Evolutionary conservation across 139 green algal species (phyloP).

Genomic region (Desmodesmus armatus): DNA sequence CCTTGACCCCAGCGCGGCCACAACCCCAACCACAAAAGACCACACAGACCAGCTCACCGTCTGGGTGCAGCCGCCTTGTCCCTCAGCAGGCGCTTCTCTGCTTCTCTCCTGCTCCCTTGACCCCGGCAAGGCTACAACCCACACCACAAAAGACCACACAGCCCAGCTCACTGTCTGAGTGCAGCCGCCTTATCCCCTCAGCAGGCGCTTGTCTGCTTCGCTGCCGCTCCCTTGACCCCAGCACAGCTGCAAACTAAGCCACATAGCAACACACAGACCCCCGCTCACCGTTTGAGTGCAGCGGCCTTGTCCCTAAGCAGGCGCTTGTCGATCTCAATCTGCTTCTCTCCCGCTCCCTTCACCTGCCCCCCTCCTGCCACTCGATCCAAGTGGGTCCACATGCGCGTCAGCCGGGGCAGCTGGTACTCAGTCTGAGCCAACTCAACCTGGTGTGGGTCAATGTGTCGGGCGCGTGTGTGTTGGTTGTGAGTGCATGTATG

Average conservation of each 20-base stretch:
- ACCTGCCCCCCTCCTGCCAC: slow-evolving; percentile 83
- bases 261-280: background rate
- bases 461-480: background rate
- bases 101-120: slow-evolving; percentile 95
- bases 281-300: slow-evolving; percentile 8
- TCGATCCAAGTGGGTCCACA: slow-evolving; percentile 98
- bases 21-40: too few relatives aligned
- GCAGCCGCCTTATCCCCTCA: slow-evolving; percentile 62
- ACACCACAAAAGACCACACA: background rate
- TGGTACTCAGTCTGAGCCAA: slow-evolving; percentile 96
- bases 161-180: background rate
- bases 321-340: slow-evolving; percentile 98
- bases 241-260: too few relatives aligned
- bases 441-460: slow-evolving; percentile 86
- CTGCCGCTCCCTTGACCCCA: slow-evolving; percentile 85
- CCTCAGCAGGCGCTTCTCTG: slow-evolving; percentile 95
- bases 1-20: slow-evolving; percentile 60
- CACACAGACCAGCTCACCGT: background rate
- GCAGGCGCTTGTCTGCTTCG: slow-evolving; percentile 98
- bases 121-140: too few relatives aligned
- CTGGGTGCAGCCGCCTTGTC: slow-evolving; percentile 49
- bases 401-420: slow-evolving; percentile 94
- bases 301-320: slow-evolving; percentile 74
- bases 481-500: background rate
- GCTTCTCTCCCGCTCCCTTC: slow-evolving; percentile 96